Conservation (phyloP, 2,329 filamentous ascomycete species). For the Sordariomycetes sp. region DNA sequence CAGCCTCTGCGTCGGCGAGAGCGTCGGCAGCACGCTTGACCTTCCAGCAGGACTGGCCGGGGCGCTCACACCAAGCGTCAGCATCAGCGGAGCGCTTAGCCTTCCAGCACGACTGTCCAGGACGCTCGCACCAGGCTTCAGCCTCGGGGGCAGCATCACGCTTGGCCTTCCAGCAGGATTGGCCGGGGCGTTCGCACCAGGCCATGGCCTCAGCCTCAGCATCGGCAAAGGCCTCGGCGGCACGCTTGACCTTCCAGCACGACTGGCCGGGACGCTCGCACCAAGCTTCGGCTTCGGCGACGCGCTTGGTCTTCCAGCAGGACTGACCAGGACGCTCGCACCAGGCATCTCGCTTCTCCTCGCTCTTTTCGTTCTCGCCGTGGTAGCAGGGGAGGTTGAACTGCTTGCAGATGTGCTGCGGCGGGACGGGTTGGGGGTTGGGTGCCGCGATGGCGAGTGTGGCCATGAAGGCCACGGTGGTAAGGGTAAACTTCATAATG, state of each 20-base stretch:
- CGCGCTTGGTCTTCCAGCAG: slow-evolving; percentile 11
- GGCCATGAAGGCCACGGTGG: slow-evolving; percentile 6
- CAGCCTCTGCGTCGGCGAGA: slow-evolving; percentile 13
- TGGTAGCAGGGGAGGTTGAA: slow-evolving; percentile 1
- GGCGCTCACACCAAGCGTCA: slow-evolving; percentile 13
- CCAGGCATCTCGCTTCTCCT: slow-evolving; percentile 9
- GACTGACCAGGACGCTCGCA: slow-evolving; percentile 13
- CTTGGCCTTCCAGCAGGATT: slow-evolving; percentile 27
- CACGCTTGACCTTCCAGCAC: slow-evolving; percentile 30
- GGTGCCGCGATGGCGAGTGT: slow-evolving; percentile 5
- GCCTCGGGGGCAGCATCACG: slow-evolving; percentile 13
- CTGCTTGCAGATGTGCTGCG: slow-evolving; percentile 12
- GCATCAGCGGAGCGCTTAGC: slow-evolving; percentile 11
- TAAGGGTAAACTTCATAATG: slow-evolving; percentile 6
- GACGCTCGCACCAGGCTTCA: slow-evolving; percentile 24
- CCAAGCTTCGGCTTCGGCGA: slow-evolving; percentile 10
- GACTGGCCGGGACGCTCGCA: slow-evolving; percentile 17
- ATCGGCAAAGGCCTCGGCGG: slow-evolving; percentile 20
- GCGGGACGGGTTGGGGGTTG: slow-evolving; percentile 1
- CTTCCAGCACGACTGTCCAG: slow-evolving; percentile 4
- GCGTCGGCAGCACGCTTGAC: slow-evolving; percentile 13
- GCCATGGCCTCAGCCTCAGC: slow-evolving; percentile 14
- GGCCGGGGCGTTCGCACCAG: slow-evolving; percentile 19
- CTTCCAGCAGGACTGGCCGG: slow-evolving; percentile 12
- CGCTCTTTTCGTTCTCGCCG: too few species aligned